Evolutionary conservation across 176 grass and related monocot genomes (phyloP).

Genomic region (Avena sativa): DNA sequence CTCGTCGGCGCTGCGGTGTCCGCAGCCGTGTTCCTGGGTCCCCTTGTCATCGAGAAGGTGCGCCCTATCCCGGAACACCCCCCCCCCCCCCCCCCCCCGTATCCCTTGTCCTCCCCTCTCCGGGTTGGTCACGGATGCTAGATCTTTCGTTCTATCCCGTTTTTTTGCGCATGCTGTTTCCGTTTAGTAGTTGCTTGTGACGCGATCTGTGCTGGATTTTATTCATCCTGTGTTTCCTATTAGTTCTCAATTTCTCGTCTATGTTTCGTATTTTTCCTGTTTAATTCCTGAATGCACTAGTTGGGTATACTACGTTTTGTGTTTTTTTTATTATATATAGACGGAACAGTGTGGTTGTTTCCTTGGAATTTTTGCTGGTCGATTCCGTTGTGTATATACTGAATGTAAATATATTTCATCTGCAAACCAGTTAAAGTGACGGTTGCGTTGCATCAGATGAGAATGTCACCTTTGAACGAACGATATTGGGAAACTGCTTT

Average conservation of each 20-base stretch:
- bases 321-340: no score
- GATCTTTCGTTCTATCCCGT: constrained; percentile 5
- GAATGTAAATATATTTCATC: constrained; percentile 12
- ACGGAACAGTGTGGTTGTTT: not conserved
- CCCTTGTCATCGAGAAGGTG: constrained; percentile 66
- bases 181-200: constrained; percentile 1
- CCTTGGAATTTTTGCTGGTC: not conserved
- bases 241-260: constrained; percentile 9
- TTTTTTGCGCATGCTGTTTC: not conserved
- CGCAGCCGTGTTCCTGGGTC: constrained; percentile 62
- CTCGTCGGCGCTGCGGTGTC: constrained; percentile 45
- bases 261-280: constrained; percentile 4
- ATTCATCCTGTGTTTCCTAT: not conserved
- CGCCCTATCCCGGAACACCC: not conserved
- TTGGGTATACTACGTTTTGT: not conserved
- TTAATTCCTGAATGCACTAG: not conserved
- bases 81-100: no score
- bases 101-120: not conserved
- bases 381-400: not conserved
- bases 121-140: constrained; percentile 15
- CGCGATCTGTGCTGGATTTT: constrained; percentile 25
- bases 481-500: constrained; percentile 31
- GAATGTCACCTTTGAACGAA: not conserved
- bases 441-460: not conserved
- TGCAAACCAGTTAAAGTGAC: constrained; percentile 7